phyloP scores from a whole-genome alignment of 176 grass and related monocot species.

The Triticum urartu region DNA sequence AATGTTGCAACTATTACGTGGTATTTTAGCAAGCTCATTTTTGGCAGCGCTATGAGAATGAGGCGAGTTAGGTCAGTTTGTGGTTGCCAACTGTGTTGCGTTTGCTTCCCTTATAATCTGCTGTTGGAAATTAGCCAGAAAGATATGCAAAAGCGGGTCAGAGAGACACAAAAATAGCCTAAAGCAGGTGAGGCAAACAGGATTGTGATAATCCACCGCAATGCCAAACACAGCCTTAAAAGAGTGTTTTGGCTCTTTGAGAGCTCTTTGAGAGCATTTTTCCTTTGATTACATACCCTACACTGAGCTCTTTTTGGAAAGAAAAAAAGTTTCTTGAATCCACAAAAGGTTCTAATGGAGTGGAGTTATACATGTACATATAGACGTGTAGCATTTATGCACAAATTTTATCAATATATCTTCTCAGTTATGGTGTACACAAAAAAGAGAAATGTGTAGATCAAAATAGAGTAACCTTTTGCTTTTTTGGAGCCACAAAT shows the following conservation, averaged over 20 bases:
- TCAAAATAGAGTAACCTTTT: background rate
- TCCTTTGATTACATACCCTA: background rate
- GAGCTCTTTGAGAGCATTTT: background rate
- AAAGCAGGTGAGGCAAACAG: background rate
- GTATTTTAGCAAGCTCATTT: background rate
- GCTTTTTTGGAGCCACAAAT: background rate
- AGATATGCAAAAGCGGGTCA: background rate
- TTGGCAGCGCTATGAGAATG: background rate
- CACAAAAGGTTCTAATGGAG: background rate
- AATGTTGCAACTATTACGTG: background rate
- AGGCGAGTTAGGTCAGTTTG: background rate
- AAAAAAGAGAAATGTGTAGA: background rate
- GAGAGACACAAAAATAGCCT: background rate
- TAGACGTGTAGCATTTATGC: background rate
- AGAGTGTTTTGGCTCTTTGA: background rate
- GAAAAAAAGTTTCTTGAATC: background rate
- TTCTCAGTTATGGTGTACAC: background rate
- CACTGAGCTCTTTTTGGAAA: background rate
- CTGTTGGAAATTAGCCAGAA: background rate
- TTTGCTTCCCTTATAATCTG: too few species aligned
- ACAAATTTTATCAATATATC: background rate
- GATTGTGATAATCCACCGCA: background rate
- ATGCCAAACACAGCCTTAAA: background rate
- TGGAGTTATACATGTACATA: background rate
- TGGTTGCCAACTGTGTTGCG: background rate